Percentiles rank a stretch among this genome's conserved stretches.
phyloP scores from a whole-genome alignment of 1,139 yeast genomes.

The Kazachstania sp. region DNA sequence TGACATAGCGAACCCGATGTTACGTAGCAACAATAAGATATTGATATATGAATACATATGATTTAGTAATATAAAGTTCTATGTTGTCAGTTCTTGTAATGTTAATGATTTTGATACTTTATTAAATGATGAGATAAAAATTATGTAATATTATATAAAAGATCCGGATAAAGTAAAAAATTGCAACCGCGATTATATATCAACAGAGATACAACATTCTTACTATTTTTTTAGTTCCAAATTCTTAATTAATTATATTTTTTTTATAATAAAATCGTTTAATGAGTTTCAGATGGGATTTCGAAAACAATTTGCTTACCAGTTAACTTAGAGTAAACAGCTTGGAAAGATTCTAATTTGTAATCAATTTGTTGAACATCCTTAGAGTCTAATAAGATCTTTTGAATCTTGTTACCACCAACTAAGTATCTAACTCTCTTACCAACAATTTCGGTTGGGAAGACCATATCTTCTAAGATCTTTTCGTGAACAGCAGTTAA shows the following conservation, averaged over 20 bases:
- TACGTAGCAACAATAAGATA: too few species aligned
- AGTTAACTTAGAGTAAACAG: slow-evolving; percentile 96
- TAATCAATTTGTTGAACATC: slow-evolving; percentile 95
- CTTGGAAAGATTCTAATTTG: slow-evolving; percentile 99
- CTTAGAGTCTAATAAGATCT: slow-evolving; percentile 96
- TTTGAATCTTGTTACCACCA: slow-evolving; percentile 98
- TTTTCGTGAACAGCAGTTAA: slow-evolving; percentile 98
- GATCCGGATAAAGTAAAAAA: background rate
- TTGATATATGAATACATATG: background rate
- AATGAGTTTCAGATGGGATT: slow-evolving; percentile 76
- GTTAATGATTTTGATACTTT: background rate
- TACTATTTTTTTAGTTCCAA: too few species aligned
- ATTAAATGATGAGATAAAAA: background rate
- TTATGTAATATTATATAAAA: background rate
- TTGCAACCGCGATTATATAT: background rate
- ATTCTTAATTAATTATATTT: too few species aligned
- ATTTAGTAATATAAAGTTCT: too few species aligned
- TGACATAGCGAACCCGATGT: too few species aligned
- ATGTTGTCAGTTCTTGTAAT: background rate
- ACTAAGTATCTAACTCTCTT: slow-evolving; percentile 99
- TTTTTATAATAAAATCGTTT: slow-evolving; percentile 28
- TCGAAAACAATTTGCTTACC: slow-evolving; percentile 99
- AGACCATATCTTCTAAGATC: slow-evolving; percentile 96
- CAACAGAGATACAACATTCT: background rate
- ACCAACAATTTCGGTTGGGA: slow-evolving; percentile 99